A percentile compares a stretch with the other conserved stretches of the same genome.
These are phyloP conservation scores for Kalanchoe fedtschenkoi DNA, from an alignment of 164 flowering plant species.

Conservation along the genomic window DNA sequence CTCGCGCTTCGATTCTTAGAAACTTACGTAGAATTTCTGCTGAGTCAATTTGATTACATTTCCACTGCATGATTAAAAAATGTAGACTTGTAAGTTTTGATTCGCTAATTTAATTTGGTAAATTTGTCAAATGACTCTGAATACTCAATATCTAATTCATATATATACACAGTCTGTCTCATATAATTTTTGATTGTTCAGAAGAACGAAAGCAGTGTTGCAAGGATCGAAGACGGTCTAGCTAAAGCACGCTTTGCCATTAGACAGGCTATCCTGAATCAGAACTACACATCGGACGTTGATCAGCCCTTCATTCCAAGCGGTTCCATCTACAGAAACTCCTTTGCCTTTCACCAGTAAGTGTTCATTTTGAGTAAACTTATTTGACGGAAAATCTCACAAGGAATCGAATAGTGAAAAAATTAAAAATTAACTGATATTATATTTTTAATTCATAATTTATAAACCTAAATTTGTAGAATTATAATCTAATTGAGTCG, in stretches of 20 bases:
- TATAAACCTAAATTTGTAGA: too few species aligned
- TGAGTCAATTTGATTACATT: too few species aligned
- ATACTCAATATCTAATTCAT: too few species aligned
- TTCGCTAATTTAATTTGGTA: too few species aligned
- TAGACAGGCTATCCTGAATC: constrained; percentile 16
- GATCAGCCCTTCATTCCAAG: constrained; percentile 29
- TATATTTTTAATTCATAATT: too few species aligned
- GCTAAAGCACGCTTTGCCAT: constrained; percentile 42
- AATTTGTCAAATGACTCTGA: too few species aligned
- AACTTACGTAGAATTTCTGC: too few species aligned
- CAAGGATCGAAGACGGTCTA: constrained; percentile 29
- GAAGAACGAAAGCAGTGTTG: constrained; percentile 16
- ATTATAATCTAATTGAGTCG: neutral
- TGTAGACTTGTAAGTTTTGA: too few species aligned
- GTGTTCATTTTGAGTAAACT: constrained; percentile 4
- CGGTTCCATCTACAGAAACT: constrained; percentile 41
- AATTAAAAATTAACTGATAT: too few species aligned
- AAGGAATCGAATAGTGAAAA: neutral
- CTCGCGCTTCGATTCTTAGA: too few species aligned
- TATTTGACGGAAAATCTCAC: neutral
- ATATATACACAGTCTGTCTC: too few species aligned
- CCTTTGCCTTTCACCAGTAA: constrained; percentile 50
- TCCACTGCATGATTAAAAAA: too few species aligned
- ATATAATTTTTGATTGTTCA: neutral
- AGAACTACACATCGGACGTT: constrained; percentile 18